A percentile compares a stretch with the other conserved stretches of the same genome.
Evolutionary conservation across 148 eudicot genomes (phyloP).

Genomic region (Chenopodium suecicum): DNA sequence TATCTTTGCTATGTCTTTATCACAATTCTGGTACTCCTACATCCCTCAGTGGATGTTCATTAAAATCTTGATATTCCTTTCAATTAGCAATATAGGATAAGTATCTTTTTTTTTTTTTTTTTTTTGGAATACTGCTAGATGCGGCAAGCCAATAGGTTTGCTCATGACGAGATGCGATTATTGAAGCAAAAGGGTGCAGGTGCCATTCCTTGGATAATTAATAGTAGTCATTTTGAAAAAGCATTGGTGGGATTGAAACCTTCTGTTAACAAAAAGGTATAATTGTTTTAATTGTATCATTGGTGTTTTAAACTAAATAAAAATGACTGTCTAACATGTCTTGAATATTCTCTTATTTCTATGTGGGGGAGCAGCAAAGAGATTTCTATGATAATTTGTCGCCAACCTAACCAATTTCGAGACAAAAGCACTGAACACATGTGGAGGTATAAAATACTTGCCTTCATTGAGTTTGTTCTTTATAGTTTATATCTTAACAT

Average conservation of each 20-base stretch:
- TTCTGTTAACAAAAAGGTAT: conserved; percentile 7
- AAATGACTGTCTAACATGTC: not conserved
- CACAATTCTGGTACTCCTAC: too few species aligned
- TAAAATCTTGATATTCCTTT: too few species aligned
- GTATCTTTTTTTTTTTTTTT: too few species aligned
- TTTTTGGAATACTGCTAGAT: too few species aligned
- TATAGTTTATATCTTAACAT: too few species aligned
- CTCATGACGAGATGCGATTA: conserved; percentile 27
- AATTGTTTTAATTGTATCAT: not conserved
- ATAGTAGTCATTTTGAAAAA: not conserved
- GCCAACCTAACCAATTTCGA: not conserved
- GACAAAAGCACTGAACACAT: not conserved
- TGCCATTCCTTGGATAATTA: not conserved
- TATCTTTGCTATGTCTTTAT: too few species aligned
- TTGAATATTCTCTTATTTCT: not conserved
- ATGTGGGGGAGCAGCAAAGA: not conserved
- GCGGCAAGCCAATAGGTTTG: too few species aligned
- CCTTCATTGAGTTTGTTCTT: not conserved
- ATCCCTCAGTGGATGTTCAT: too few species aligned
- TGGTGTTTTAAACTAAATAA: not conserved
- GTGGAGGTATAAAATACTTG: not conserved
- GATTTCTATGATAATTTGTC: not conserved
- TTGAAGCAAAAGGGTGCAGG: not conserved
- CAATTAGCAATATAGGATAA: too few species aligned
- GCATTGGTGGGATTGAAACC: conserved; percentile 10